Conservation (phyloP, 495 filamentous ascomycete species). For the Friedmanniomyces simplex region DNA sequence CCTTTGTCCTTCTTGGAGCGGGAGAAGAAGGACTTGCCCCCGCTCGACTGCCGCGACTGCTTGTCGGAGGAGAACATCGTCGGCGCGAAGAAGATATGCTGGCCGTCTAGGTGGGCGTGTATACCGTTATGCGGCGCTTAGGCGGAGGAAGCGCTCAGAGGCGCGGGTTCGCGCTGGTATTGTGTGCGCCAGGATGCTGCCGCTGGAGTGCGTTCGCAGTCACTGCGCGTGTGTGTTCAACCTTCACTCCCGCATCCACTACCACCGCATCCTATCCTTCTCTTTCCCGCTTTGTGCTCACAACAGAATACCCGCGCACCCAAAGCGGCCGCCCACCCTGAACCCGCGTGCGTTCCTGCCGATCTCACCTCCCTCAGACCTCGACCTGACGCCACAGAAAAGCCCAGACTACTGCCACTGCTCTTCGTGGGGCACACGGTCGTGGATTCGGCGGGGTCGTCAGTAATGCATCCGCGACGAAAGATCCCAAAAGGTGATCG, state of each 20-base stretch:
- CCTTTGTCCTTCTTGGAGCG: conserved; percentile 68
- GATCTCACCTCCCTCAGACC: neutral
- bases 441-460: no score
- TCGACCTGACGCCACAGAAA: neutral
- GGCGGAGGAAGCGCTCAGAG: neutral
- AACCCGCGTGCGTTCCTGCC: neutral
- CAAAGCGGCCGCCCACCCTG: no score
- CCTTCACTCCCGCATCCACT: neutral
- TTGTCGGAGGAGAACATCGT: conserved; percentile 45
- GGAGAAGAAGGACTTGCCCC: conserved; percentile 79
- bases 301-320: neutral
- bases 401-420: neutral
- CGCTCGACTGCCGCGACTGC: conserved; percentile 73
- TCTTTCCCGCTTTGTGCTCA: neutral
- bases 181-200: neutral
- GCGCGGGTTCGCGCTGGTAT: neutral
- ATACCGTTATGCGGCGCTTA: neutral
- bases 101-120: neutral
- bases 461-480: no score
- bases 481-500: no score
- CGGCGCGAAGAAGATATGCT: neutral
- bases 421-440: neutral
- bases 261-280: neutral
- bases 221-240: neutral
- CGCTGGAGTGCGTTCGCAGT: neutral